A percentile compares a stretch with the other conserved stretches of the same genome.
These are phyloP conservation scores for Linderniella brevidens DNA, from an alignment of 257 asterid genomes.

Conservation along the genomic window DNA sequence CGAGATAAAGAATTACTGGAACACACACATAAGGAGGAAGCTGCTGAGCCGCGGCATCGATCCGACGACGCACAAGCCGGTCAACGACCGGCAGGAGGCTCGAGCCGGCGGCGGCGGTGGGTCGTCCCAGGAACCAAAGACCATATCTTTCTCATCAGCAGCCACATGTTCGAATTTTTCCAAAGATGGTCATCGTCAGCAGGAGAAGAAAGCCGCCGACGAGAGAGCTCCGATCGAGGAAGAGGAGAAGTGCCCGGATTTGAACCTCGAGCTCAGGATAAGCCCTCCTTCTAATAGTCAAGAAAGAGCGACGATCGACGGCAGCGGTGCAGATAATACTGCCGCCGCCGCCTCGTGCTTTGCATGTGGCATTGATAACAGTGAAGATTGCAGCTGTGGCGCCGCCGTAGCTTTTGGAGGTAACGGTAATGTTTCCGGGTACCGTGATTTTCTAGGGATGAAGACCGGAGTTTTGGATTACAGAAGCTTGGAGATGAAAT, in stretches of 20 bases:
- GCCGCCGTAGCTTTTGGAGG: conserved; percentile 4
- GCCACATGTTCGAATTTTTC: not conserved
- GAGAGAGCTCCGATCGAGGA: conserved; percentile 14
- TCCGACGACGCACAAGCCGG: conserved; percentile 58
- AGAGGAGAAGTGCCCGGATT: conserved; percentile 43
- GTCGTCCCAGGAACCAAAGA: conserved; percentile 5
- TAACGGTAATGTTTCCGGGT: conserved; percentile 10
- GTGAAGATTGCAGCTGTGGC: conserved; percentile 35
- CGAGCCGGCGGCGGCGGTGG: not conserved
- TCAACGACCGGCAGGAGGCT: conserved; percentile 16
- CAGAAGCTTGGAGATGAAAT: conserved; percentile 17
- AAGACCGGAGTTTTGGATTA: conserved; percentile 47
- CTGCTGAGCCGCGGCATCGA: conserved; percentile 71
- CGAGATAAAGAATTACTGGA: conserved; percentile 90
- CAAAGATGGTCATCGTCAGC: too few relatives aligned
- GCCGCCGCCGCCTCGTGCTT: conserved; percentile 24
- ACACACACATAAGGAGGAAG: conserved; percentile 73
- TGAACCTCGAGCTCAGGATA: conserved; percentile 76
- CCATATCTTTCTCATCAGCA: not conserved
- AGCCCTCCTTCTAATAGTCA: conserved; percentile 46
- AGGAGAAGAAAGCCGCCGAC: not conserved
- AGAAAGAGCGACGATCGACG: conserved; percentile 13
- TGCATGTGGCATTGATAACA: conserved; percentile 35
- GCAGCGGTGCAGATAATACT: conserved; percentile 16
- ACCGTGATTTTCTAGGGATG: conserved; percentile 42